phyloP scores from a whole-genome alignment of 225 moss, liverwort and hornwort genomes.

The Asterella californica region DNA sequence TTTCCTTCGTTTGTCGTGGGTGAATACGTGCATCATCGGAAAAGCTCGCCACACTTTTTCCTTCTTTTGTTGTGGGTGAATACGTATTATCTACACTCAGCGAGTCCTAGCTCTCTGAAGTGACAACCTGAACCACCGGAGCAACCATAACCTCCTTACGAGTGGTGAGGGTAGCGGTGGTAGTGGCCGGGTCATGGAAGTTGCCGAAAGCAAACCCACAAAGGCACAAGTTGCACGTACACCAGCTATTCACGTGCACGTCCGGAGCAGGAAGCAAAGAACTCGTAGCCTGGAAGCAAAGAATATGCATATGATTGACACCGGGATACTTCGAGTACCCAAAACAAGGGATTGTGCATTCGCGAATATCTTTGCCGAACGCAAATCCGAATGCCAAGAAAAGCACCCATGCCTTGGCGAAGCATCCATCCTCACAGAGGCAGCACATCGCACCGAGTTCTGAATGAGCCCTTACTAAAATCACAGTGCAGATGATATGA shows the following conservation, averaged over 20 bases:
- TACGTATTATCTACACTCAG: background rate
- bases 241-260: slow-evolving; percentile 11
- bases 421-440: slow-evolving; percentile 23
- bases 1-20: no score
- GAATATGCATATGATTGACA: slow-evolving; percentile 11
- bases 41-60: no score
- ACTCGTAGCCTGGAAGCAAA: slow-evolving; percentile 18
- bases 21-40: no score
- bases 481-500: no score
- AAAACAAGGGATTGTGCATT: slow-evolving; percentile 32
- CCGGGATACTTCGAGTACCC: slow-evolving; percentile 30
- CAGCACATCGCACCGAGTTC: background rate
- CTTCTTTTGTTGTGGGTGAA: no score
- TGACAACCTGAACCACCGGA: background rate
- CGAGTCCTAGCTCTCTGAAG: background rate
- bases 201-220: slow-evolving; percentile 34
- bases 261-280: background rate
- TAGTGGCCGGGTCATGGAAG: background rate
- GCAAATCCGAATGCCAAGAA: slow-evolving; percentile 33
- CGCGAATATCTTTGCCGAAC: slow-evolving; percentile 26
- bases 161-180: background rate
- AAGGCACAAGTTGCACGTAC: slow-evolving; percentile 35
- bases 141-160: background rate
- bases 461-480: no score
- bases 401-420: slow-evolving; percentile 27